Evolutionary conservation across 495 filamentous ascomycete species (phyloP).

Genomic region (Aspergillus campestris): DNA sequence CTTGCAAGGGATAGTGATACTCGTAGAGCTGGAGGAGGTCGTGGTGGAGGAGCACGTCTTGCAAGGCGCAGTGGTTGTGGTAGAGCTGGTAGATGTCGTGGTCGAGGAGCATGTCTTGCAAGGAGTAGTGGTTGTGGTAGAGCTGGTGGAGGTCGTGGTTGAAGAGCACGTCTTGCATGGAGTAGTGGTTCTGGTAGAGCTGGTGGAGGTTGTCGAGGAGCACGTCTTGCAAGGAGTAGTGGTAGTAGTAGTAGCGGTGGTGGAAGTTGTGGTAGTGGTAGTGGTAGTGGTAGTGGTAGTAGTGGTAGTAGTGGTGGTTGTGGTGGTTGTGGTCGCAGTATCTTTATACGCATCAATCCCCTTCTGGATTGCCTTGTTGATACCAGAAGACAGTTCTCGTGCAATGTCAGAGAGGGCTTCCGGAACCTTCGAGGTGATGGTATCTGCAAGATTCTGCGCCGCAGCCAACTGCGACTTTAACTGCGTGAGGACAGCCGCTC

Average conservation of each 20-base stretch:
- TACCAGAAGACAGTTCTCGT: constrained; percentile 11
- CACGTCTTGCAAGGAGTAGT: neutral
- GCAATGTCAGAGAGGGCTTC: constrained; percentile 13
- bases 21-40: neutral
- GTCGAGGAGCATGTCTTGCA: neutral
- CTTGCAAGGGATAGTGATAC: neutral
- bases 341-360: constrained; percentile 13
- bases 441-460: constrained; percentile 18
- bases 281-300: neutral
- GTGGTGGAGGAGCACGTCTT: neutral
- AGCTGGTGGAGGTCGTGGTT: neutral
- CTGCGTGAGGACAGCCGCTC: constrained; percentile 10
- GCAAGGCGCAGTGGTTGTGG: neutral
- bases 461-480: constrained; percentile 18
- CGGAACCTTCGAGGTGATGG: constrained; percentile 23
- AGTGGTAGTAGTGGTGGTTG: constrained; percentile 1
- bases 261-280: constrained; percentile 2
- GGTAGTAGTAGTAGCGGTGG: neutral
- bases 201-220: neutral
- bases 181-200: neutral
- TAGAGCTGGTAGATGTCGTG: neutral
- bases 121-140: neutral
- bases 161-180: neutral
- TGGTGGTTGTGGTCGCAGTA: neutral
- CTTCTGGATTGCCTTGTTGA: constrained; percentile 21